Evolutionary conservation across 2,329 filamentous ascomycete species (phyloP), one percentile per base, ranked within the genome.

Genomic region (Claviceps maximensis): DNA sequence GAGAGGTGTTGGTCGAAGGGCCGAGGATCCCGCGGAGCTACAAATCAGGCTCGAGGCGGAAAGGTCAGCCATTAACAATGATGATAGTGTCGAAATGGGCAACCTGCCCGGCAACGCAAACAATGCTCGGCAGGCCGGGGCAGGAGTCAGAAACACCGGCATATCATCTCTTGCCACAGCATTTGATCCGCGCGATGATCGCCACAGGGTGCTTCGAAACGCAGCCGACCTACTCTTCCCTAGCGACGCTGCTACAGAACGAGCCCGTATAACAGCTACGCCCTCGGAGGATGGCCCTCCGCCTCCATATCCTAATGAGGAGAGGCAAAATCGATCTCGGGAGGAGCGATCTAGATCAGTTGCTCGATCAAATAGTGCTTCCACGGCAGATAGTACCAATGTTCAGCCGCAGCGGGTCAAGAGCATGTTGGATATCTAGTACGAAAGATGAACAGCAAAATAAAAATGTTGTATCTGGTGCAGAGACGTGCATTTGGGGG

Each of bases 391-490:
- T 47, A 79, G 76, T 5, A 65, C 74, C 13, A 67, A 62, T 7
- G 68, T 63, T n/a, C 72, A 71, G 52, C 75, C 77, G n/a, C 75
- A 79, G 60, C 72, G 78, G 59, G 65, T 80, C 6, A 70, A 67
- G 59, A 81, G 78, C 60, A 82, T 82, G 78, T 58, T 82, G 58
- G 78, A 82, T 59, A 60, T 81, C 15, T 81, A 64, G 52, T 25
- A 44, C 19, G 10, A n/a, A n/a, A 45, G 42, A 45, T 4, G 12
- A 25, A 44, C 4, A 45, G 15, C 12, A 25, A 29, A 29, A 29
- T 4, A 29, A 4, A 29, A 29, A 4, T 21, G n/a, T n/a, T n/a
- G n/a, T 27, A 13, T 46, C 23, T n/a, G 27, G 27, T 29, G 27
- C 27, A 29, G 4, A 29, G 13, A 27, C 21, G 42, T 12, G 17